Evolutionary conservation across 2,329 filamentous ascomycete genomes (phyloP).

Genomic region (Furcasterigmium furcatum): DNA sequence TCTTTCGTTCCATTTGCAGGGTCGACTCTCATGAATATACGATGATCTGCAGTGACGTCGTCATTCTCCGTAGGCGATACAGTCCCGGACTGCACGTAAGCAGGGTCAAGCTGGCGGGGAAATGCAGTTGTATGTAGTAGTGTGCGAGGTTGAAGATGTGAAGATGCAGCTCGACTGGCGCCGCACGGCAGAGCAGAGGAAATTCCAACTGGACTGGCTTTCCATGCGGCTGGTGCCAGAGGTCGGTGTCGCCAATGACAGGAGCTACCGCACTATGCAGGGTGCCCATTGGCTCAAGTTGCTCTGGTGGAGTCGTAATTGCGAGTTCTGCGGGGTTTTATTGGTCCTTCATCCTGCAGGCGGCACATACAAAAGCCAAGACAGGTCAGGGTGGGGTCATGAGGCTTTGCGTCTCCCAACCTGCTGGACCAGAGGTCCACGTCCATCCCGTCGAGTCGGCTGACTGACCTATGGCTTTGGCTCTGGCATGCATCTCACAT

Average conservation of each 20-base stretch:
- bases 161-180: neutral
- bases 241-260: neutral
- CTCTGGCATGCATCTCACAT: no score
- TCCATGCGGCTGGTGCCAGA: neutral
- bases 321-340: no score
- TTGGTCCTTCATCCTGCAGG: no score
- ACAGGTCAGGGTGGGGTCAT: no score
- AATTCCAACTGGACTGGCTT: neutral
- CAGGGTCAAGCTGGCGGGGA: neutral
- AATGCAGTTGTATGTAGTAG: neutral
- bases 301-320: no score
- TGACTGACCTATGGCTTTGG: no score
- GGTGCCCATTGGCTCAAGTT: no score
- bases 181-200: neutral
- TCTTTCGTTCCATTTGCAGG: constrained; percentile 59
- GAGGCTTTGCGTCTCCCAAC: no score
- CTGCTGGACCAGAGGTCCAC: no score
- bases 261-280: no score
- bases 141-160: neutral
- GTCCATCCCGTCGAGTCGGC: no score
- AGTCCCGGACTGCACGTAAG: constrained; percentile 1
- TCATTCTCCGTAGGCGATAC: neutral
- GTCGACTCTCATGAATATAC: neutral
- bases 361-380: no score
- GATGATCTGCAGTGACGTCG: neutral